Evolutionary conservation across 2,329 filamentous ascomycete species (phyloP), one percentile per base, ranked within the genome.

Genomic region (Aureobasidium vineae): DNA sequence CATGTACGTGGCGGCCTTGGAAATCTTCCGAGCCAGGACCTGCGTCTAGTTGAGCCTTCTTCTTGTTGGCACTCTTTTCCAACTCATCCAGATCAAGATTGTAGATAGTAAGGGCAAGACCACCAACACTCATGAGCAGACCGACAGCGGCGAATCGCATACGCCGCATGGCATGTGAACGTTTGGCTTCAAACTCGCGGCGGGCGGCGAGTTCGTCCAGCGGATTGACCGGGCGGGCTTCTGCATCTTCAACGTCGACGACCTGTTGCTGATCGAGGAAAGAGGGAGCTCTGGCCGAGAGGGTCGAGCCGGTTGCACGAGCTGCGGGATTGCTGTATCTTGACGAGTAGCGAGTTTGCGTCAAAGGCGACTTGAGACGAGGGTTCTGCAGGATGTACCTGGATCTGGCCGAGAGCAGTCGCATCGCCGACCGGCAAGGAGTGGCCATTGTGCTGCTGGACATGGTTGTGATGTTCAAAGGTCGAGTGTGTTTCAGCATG

Each of bases 1-100:
- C 77, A 19, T 87, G 78, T 5, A 86, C 82, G 52, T 84, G 82
- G 70, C 85, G 84, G 63, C 83, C 83, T 68, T 82, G 80, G 67
- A 85, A 84, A 7, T 78, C 70, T 70, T 75, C 73, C 10, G 70
- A 69, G 38, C 77, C 72, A 5, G 71, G 70, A 8, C 73, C 70
- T 33, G 75, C 73, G 65, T 79, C 77, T 40, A 76, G 63, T 66
- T 77, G 74, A 36, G 72, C 68, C 53, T 67, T 68, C 43, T 68
- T 69, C 65, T 72, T 68, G 59, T 71, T 61, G 36, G 70, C 66
- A 57, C 73, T 70, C 40, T 70, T 68, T 28, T 75, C 71, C 67
- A 77, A 71, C 11, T 72, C 70, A 38, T 76, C 74, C 41, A 77
- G 66, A 60, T 77, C 74, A 36, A 77, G 67, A 45, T 75, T 76